Base-by-base conservation (phyloP, 2,329 filamentous ascomycete genomes). In the Pyrenophora teres region DNA sequence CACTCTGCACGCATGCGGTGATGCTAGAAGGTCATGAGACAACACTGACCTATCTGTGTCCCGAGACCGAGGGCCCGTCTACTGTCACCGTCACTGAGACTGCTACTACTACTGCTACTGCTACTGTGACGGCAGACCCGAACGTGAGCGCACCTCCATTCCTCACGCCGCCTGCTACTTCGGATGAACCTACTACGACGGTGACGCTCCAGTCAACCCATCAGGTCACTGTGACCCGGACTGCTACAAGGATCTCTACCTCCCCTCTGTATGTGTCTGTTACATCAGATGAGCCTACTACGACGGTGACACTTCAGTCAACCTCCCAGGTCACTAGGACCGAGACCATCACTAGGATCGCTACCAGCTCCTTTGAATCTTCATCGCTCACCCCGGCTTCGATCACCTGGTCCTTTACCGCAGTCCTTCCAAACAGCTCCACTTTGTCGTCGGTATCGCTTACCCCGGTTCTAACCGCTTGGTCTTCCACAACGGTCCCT, bases 41-140 rank as follows among this genome's bases (percentile, higher is more conserved):
- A 4, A 58, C 40, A n/a, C 32, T 67, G 18, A 65, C 63, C 27
- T 68, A 65, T 30, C 42, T 67, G 6, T 68, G 65, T 33, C 56
- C 62, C 6, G 48, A 55, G 46, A 46, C 43, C 6, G 7, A 48
- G 21, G 54, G 46, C 2, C 56, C 33, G 1, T 49, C 54, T 13
- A 60, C 54, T 3, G 46, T 64, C 30, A 64, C 59, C 9, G 44
- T 59, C 42, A 67, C 63, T 10, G 50, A 42, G 21, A 67, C 60
- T 8, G 50, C 51, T 3, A 67, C 63, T 10, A 52, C 44, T 18
- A 67, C 60, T 8, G 50, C 51, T 2, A 65, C 63, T 4, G 48
- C 57, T 9, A 57, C 52, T 6, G 38, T 53, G 6, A 36, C 19
- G n/a, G 46, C 10, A 2, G 37, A 10, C 1, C 19, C 36, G 21